Evolutionary conservation across 2,329 filamentous ascomycete species (phyloP).

Genomic region (Colletotrichum tabaci): DNA sequence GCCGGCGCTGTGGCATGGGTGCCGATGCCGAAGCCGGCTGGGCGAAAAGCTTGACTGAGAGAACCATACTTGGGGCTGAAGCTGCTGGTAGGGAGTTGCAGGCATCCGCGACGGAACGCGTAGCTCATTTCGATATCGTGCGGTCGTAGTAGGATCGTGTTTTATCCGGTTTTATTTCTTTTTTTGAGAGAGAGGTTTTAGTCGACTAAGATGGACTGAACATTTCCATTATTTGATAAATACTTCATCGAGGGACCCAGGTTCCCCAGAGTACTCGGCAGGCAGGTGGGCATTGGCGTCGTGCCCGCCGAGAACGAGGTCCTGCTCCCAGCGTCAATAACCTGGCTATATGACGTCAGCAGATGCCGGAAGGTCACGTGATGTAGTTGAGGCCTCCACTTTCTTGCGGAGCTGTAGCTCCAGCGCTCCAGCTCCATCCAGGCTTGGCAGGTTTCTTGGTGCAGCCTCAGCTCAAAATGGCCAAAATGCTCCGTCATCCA

Average conservation of each 20-base stretch:
- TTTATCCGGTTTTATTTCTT: background rate
- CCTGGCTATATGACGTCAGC: conserved; percentile 24
- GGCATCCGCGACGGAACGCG: conserved; percentile 43
- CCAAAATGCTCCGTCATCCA: background rate
- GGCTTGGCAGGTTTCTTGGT: conserved; percentile 7
- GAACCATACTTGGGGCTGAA: conserved; percentile 33
- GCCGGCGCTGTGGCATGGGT: background rate
- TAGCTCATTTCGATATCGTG: conserved; percentile 41
- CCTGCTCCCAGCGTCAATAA: background rate
- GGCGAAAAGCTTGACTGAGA: conserved; percentile 38
- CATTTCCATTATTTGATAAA: background rate
- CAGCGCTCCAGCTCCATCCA: conserved; percentile 23
- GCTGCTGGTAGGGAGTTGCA: conserved; percentile 40
- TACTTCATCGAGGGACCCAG: background rate
- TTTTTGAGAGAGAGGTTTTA: background rate
- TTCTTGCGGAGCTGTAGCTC: background rate
- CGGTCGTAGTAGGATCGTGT: background rate
- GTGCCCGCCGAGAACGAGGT: background rate
- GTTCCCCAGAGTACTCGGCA: background rate
- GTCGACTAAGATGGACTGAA: background rate
- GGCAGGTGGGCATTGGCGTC: conserved; percentile 4
- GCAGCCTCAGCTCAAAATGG: background rate
- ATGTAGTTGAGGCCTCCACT: conserved; percentile 2
- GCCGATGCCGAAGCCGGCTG: conserved; percentile 37
- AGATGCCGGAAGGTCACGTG: conserved; percentile 3